phyloP scores from a whole-genome alignment of 2,329 filamentous ascomycete species.

The Aspergillus jensenii region DNA sequence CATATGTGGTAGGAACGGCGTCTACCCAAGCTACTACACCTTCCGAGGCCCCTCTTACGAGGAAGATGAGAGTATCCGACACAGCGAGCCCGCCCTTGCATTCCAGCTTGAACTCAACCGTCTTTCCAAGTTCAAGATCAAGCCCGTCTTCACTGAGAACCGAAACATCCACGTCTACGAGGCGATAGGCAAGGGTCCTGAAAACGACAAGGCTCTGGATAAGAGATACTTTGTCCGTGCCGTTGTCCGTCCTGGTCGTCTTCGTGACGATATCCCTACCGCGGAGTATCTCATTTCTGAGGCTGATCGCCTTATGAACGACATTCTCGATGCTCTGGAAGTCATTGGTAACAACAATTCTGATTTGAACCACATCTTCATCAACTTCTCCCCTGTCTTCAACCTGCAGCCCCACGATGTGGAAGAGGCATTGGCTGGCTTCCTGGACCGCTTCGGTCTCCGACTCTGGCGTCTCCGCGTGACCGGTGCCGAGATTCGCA shows the following conservation, averaged over 20 bases:
- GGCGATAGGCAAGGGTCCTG: constrained; percentile 88
- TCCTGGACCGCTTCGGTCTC: constrained; percentile 93
- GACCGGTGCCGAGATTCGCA: constrained; percentile 95
- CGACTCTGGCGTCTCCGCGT: constrained; percentile 96
- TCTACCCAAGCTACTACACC: constrained; percentile 95
- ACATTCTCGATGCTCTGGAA: constrained; percentile 95
- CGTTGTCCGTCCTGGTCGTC: constrained; percentile 87
- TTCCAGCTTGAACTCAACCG: constrained; percentile 97
- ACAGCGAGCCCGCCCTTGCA: constrained; percentile 91
- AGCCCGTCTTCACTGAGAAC: constrained; percentile 98
- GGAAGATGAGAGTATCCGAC: constrained; percentile 94
- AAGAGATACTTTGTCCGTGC: constrained; percentile 99
- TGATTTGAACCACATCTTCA: constrained; percentile 99
- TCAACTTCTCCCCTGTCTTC: constrained; percentile 98
- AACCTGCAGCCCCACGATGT: constrained; percentile 85
- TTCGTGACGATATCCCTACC: constrained; percentile 97
- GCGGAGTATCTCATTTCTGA: constrained; percentile 97
- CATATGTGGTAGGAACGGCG: constrained; percentile 92
- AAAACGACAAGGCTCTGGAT: constrained; percentile 68
- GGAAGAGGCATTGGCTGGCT: constrained; percentile 87
- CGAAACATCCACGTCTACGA: constrained; percentile 99
- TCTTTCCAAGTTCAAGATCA: constrained; percentile 95
- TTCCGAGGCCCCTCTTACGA: constrained; percentile 89
- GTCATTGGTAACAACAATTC: constrained; percentile 99
- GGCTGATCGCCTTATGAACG: constrained; percentile 92